Base-by-base conservation (phyloP, 352 stramenopile genomes). In the Phytophthora pisi region DNA sequence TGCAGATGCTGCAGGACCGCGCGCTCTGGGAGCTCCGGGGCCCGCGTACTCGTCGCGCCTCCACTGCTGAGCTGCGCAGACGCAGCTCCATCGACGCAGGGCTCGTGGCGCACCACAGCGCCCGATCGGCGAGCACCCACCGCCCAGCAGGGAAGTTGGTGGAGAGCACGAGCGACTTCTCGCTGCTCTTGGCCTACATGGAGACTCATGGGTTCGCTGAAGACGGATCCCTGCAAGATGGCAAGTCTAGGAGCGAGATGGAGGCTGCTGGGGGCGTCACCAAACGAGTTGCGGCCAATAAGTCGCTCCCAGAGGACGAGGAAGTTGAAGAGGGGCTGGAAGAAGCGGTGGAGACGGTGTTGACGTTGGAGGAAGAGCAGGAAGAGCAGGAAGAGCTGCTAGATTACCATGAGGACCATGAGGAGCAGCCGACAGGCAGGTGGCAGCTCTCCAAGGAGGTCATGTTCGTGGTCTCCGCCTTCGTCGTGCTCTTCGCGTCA, bases 401-500 rank as follows among this genome's bases (percentile, higher is more conserved):
- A 0, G 30, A 28, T 15, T 51, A 54, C 23, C 15, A 51, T 16
- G 53, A 51, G 13, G 46, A 51, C 43, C 3, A 26, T 18, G 43
- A 50, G 18, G 18, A 1, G 43, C n/a, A 20, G 5, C 6, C 28
- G 2, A 18, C 42, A 23, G 49, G 61, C 20, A 52, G 26, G 2
- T 73, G 53, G 28, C 52, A 76, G 34, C 59, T 92, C 3, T 79
- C 82, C 4, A 91, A 90, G 57, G 79, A 93, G 28, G 26, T 68
- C 38, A 84, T 91, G 81, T 90, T 91, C 46, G 13, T 84, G 16
- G 67, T 91, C 6, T 86, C 84, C 10, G 68, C 81, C 8, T 69
- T 86, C 10, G 36, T 91, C 34, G 84, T 91, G 55, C 58, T 93
- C 36, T 70, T 84, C 31, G 81, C 75, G 4, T 94, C 86, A 0